Conservation (phyloP, 2,329 filamentous ascomycete species). For the Nakataea oryzae region DNA sequence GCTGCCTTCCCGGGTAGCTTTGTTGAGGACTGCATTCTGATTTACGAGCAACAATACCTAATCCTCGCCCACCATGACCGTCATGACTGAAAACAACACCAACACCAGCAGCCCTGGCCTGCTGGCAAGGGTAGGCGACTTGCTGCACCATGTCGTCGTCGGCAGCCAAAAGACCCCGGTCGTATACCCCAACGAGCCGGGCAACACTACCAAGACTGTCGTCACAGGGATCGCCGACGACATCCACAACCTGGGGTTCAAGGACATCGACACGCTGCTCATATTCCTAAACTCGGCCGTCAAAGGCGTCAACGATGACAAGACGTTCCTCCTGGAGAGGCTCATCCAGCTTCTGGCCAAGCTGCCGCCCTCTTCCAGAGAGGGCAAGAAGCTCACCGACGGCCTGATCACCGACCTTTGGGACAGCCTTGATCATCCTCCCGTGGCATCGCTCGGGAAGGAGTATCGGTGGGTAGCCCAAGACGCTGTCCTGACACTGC, state of each 20-base stretch:
- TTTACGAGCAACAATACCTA: not conserved
- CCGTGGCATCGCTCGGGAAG: conserved; percentile 30
- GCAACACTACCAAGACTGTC: not conserved
- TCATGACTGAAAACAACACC: not conserved
- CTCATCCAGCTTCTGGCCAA: conserved; percentile 14
- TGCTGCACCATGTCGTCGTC: not conserved
- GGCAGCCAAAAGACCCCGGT: not conserved
- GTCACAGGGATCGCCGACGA: conserved; percentile 5
- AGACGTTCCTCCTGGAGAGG: conserved; percentile 6
- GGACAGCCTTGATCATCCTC: conserved; percentile 43
- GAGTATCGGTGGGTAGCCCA: conserved; percentile 27
- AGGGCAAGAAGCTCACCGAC: conserved; percentile 28
- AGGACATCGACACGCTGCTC: conserved; percentile 15
- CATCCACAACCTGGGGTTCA: conserved; percentile 16
- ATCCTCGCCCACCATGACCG: not conserved
- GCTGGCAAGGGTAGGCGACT: not conserved
- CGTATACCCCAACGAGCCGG: not conserved
- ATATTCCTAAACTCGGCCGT: conserved; percentile 6
- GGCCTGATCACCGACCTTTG: conserved; percentile 41
- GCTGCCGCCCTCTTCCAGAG: conserved; percentile 14
- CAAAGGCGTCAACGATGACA: conserved; percentile 7
- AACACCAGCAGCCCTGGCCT: not conserved
- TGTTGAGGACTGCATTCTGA: not conserved
- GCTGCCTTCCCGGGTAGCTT: too few species aligned
- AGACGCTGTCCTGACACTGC: conserved; percentile 7